Percentiles rank a stretch among this genome's conserved stretches.
Conservation (phyloP, 805 yeast species). For the Kurtzmaniella cleridarum region DNA sequence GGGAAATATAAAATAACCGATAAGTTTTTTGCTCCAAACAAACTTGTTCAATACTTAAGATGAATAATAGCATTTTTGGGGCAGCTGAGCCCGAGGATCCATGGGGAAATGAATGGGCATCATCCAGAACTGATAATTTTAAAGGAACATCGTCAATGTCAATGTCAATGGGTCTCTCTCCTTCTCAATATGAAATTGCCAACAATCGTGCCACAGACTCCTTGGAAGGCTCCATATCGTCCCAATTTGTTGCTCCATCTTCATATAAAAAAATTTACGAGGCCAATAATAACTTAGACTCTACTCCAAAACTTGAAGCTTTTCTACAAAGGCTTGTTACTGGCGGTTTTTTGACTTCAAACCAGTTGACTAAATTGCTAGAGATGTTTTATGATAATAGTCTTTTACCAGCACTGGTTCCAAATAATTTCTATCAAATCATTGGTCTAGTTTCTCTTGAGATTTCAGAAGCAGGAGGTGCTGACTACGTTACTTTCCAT, state of each 20-base stretch:
- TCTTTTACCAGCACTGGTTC: conserved; percentile 23
- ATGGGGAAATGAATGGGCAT: conserved; percentile 38
- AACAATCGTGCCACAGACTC: conserved; percentile 8
- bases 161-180: too few relatives aligned
- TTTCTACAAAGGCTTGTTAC: conserved; percentile 6
- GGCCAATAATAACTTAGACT: conserved; percentile 11
- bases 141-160: too few relatives aligned
- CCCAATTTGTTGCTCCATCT: conserved; percentile 15
- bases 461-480: conserved; percentile 35
- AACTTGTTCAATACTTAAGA: not conserved
- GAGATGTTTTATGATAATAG: conserved; percentile 32
- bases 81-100: conserved; percentile 22
- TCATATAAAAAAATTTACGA: conserved; percentile 21
- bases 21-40: not conserved
- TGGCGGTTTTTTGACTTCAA: conserved; percentile 18
- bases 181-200: too few relatives aligned
- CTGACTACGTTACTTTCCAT: conserved; percentile 40
- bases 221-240: not conserved
- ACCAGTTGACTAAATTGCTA: conserved; percentile 27
- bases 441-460: conserved; percentile 40
- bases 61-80: conserved; percentile 10
- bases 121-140: too few relatives aligned
- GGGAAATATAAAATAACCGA: not conserved
- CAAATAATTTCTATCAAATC: conserved; percentile 27
- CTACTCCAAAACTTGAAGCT: conserved; percentile 18